Evolutionary conservation across 2,329 filamentous ascomycete genomes (phyloP).

Genomic region (Alternaria dauci): DNA sequence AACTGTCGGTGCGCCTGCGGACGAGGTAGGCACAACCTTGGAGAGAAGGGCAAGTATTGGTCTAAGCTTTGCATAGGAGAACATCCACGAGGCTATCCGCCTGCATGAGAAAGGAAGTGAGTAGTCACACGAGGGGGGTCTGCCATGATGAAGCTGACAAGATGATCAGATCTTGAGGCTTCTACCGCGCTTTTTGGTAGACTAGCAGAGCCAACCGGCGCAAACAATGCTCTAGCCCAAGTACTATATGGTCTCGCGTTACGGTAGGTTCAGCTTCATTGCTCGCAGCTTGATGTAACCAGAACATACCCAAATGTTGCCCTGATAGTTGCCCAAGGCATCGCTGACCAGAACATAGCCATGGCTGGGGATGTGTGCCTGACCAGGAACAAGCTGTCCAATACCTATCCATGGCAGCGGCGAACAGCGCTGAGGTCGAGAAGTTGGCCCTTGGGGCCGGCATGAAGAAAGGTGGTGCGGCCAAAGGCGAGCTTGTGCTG

Average conservation of each 20-base stretch:
- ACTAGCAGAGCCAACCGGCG: constrained; percentile 82
- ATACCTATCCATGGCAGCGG: constrained; percentile 87
- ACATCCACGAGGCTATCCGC: constrained; percentile 95
- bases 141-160: constrained; percentile 24
- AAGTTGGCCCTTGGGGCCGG: constrained; percentile 84
- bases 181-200: constrained; percentile 87
- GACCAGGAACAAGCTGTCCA: constrained; percentile 77
- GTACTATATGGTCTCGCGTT: constrained; percentile 94
- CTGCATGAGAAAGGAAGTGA: constrained; percentile 81
- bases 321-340: constrained; percentile 23
- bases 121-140: constrained; percentile 20
- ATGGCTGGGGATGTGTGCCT: constrained; percentile 88
- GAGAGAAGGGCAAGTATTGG: constrained; percentile 15
- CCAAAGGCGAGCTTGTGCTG: constrained; percentile 94
- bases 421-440: constrained; percentile 89
- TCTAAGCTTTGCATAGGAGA: constrained; percentile 51
- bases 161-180: constrained; percentile 66
- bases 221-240: constrained; percentile 93
- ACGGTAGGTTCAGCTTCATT: constrained; percentile 63
- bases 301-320: constrained; percentile 38
- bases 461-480: constrained; percentile 89
- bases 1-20: constrained; percentile 48
- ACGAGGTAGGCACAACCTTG: constrained; percentile 48
- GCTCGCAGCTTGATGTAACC: constrained; percentile 5
- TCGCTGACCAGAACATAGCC: constrained; percentile 61